phyloP scores from a whole-genome alignment of 1,139 yeast species.

The Pichia cactophila region DNA sequence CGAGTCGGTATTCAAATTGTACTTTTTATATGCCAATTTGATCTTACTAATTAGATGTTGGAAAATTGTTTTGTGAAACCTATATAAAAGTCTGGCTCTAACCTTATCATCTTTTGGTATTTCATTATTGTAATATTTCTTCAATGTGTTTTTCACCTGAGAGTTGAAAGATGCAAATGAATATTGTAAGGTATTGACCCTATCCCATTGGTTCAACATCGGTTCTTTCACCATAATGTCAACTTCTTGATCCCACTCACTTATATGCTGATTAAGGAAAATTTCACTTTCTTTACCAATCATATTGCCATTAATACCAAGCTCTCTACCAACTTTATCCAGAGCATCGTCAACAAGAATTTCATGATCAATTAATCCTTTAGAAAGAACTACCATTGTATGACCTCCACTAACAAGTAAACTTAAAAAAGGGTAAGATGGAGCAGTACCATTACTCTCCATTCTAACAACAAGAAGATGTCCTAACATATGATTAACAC shows the following conservation, averaged over 20 bases:
- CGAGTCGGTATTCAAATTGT: constrained; percentile 33
- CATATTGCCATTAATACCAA: constrained; percentile 77
- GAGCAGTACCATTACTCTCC: constrained; percentile 35
- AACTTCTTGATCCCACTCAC: constrained; percentile 24
- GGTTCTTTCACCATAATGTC: constrained; percentile 45
- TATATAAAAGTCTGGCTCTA: constrained; percentile 44
- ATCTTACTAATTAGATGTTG: constrained; percentile 64
- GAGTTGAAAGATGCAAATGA: constrained; percentile 78
- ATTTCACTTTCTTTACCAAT: constrained; percentile 75
- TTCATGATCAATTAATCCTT: constrained; percentile 54
- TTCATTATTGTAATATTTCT: constrained; percentile 19
- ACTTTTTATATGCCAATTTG: constrained; percentile 40
- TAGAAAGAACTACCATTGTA: constrained; percentile 74
- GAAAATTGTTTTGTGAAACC: constrained; percentile 60
- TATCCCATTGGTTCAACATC: constrained; percentile 39
- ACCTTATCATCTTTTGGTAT: constrained; percentile 20
- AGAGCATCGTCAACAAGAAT: constrained; percentile 75
- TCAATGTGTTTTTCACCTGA: constrained; percentile 35
- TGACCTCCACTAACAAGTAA: constrained; percentile 91
- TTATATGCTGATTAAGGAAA: constrained; percentile 33
- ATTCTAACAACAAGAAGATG: constrained; percentile 72
- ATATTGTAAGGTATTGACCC: constrained; percentile 43
- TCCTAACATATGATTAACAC: constrained; percentile 96
- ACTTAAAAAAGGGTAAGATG: constrained; percentile 72
- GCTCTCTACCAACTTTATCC: constrained; percentile 84